A percentile compares a stretch with the other conserved stretches of the same genome.
These are phyloP conservation scores for Umbelopsis isabellina DNA, from an alignment of 192 early-diverging fungal species.

Conservation along the genomic window DNA sequence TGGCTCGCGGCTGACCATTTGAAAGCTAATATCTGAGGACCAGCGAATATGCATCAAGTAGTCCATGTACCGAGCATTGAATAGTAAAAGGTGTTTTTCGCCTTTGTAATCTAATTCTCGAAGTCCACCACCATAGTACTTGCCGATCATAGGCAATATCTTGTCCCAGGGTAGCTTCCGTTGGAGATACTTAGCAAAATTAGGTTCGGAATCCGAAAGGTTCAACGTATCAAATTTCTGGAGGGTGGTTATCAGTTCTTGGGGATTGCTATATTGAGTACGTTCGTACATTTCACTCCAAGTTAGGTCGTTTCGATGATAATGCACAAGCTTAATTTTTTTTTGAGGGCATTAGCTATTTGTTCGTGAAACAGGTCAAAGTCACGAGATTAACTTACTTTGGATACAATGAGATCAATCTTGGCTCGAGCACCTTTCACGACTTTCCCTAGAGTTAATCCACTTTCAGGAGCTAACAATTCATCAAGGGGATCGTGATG, in stretches of 20 bases:
- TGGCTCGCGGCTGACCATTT: slow-evolving; percentile 33
- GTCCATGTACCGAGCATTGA: slow-evolving; percentile 38
- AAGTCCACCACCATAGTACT: slow-evolving; percentile 1
- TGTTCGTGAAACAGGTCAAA: background rate
- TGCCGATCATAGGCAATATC: slow-evolving; percentile 17
- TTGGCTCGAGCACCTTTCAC: background rate
- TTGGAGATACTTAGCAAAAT: slow-evolving; percentile 21
- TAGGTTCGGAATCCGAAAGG: slow-evolving; percentile 22
- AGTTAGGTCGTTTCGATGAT: slow-evolving; percentile 18
- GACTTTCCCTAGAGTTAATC: slow-evolving; percentile 8
- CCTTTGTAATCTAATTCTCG: slow-evolving; percentile 23
- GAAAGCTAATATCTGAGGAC: background rate
- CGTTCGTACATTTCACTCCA: slow-evolving; percentile 34
- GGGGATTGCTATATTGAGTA: background rate
- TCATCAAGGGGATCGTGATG: slow-evolving; percentile 4
- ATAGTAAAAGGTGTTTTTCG: slow-evolving; percentile 26
- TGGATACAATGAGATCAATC: slow-evolving; percentile 3
- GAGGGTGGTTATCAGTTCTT: slow-evolving; percentile 18
- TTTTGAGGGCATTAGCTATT: background rate
- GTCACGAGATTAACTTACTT: slow-evolving; percentile 8
- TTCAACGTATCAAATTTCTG: slow-evolving; percentile 27
- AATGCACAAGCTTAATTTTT: slow-evolving; percentile 22
- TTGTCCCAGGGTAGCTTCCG: slow-evolving; percentile 25
- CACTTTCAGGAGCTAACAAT: background rate
- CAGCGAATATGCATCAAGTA: slow-evolving; percentile 30